Evolutionary conservation across 169 alveolate genomes (phyloP), one percentile per base, ranked within the genome.

Genomic region (Eimeria acervulina): DNA sequence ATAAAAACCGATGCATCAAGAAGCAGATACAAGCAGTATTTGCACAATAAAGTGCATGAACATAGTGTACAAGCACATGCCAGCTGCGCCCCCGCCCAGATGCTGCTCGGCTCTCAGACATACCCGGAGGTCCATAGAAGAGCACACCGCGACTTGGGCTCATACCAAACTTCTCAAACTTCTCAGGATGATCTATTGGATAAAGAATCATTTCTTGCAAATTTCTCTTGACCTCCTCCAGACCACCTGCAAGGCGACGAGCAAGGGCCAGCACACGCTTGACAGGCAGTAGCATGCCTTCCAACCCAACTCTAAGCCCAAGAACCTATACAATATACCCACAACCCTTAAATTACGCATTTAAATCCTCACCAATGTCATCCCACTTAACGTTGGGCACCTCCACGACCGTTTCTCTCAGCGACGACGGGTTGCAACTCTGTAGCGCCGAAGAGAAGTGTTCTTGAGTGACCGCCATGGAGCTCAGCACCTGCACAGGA

Each of bases 91-190:
- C 5, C 59, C 2, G 38, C 19, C 4, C 87, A 42, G 17, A 6
- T 15, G 38, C 87, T 40, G 90, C 31, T 33, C 8, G 26, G 33
- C 26, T 10, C 31, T 81, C 89, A 61, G 99, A 52, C 91, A 52
- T 85, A 21, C 93, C 99, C 74, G 99, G 99, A n/a, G 99, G 99
- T 23, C 99, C 99, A 97, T 99, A 99, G 98, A 99, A 99, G 33
- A 99, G 97, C 38, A 99, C 99, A 12, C 99, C 99, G 44, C 99
- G 98, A 38, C 99, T 98, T 81, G 99, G 99, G 76, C 99, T 97
- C 99, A 99, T 99, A 68, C 99, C 99, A 94, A 95, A 97, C 74
- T 95, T 94, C 96, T 99, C 99, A 98, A 99, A 99, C 97, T 99
- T 99, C 96, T 99, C 99, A 0, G 97, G 97, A 55, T 97, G 98